Evolutionary conservation across 495 filamentous ascomycete species (phyloP).

Genomic region (Penicillium antarcticum): DNA sequence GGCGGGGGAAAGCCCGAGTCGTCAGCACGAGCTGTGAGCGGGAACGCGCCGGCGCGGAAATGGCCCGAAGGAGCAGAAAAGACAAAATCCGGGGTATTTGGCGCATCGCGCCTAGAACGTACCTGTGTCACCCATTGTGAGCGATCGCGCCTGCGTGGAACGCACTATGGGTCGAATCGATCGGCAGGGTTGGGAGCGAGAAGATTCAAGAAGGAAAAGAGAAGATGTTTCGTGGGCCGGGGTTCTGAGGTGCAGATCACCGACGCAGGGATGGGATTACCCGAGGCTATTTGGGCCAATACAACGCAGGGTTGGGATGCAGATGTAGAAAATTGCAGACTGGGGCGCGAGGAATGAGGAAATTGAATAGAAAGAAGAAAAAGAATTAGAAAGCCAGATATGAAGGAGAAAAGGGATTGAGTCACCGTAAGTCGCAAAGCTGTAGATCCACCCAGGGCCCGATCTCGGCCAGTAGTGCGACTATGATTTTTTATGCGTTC

Average conservation of each 20-base stretch:
- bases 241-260: constrained; percentile 10
- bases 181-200: not conserved
- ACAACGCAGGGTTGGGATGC: not conserved
- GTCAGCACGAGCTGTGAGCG: constrained; percentile 9
- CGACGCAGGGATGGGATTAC: constrained; percentile 12
- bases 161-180: not conserved
- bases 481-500: constrained; percentile 2
- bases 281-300: constrained; percentile 3
- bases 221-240: not conserved
- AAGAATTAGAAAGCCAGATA: not conserved
- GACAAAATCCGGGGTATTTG: not conserved
- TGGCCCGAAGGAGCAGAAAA: not conserved
- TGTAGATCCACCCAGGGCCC: constrained; percentile 12
- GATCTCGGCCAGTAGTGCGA: constrained; percentile 23
- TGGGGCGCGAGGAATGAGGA: not conserved
- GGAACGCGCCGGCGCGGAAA: not conserved
- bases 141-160: not conserved
- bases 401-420: constrained; percentile 4
- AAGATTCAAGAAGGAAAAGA: not conserved
- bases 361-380: not conserved
- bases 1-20: not conserved
- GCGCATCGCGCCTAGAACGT: not conserved
- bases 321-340: not conserved
- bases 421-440: constrained; percentile 1
- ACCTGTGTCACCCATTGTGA: constrained; percentile 20